Evolutionary conservation across 208 protist genomes (phyloP), one percentile per base, ranked within the genome.

Genomic region (Borovskyia barvae): DNA sequence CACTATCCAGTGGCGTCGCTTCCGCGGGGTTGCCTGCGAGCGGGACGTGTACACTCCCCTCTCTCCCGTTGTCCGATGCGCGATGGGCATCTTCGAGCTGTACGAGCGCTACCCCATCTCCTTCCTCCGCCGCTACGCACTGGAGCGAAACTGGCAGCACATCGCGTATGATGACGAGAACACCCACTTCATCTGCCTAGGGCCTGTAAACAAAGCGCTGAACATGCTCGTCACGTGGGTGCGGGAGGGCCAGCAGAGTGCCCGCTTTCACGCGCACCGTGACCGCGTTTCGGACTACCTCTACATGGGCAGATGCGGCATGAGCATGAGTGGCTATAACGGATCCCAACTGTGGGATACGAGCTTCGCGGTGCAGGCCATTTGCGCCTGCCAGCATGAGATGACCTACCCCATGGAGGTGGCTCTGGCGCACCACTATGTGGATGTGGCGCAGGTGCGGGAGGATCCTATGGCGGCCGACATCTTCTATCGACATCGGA

Each of bases 271-370:
- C 59, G 74, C 76, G 58, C 97, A 99, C 77, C 35, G 78, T 33
- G 59, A 94, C 26, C 84, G 96, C 41, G 40, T 99, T 12, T 51
- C 75, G 15, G 98, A 99, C 79, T 99, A 99, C 82, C 72, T 99
- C 19, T 99, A 94, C 90, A 81, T 98, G 58, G 72, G 75, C 15
- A 61, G 82, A 14, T 90, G 95, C 22, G 97, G 97, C 41, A 97
- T 99, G 93, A 91, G 95, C 43, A 98, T 99, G 96, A 93, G 94
- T 55, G 97, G 98, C 28, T 99, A 99, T 76, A 99, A 99, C 78
- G 98, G 98, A 2, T 98, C 91, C 25, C 97, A 99, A 82, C 80
- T 98, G 36, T 99, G 98, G 98, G 98, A 99, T 76, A 98, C 97
- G 19, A 87, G 90, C 15, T 99, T 99, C 66, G 87, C 93, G 1